Percentiles rank a stretch among this genome's conserved stretches.
Conservation (phyloP, 2,329 filamentous ascomycete genomes). For the Drechslerella dactyloides region DNA sequence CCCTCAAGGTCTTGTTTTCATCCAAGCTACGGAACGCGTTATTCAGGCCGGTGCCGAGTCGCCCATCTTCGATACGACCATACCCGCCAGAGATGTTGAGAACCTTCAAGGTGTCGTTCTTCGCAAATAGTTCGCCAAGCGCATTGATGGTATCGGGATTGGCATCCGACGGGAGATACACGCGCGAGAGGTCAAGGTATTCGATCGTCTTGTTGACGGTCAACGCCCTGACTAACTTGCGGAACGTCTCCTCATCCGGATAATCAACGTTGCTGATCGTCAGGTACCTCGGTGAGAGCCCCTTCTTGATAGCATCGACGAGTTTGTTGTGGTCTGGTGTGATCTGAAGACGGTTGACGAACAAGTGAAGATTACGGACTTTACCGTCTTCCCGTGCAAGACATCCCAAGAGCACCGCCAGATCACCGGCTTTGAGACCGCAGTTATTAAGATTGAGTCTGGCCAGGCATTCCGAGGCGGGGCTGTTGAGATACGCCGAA, state of each 20-base stretch:
- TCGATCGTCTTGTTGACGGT: conserved; percentile 68
- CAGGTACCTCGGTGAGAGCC: conserved; percentile 67
- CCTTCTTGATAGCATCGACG: conserved; percentile 62
- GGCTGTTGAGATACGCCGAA: conserved; percentile 68
- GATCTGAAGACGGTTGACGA: conserved; percentile 58
- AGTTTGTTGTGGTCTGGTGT: conserved; percentile 61
- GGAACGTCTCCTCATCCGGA: conserved; percentile 69
- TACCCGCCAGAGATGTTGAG: conserved; percentile 75
- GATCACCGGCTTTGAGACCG: conserved; percentile 69
- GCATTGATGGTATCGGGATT: conserved; percentile 71
- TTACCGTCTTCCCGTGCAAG: conserved; percentile 64
- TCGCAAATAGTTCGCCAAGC: conserved; percentile 69
- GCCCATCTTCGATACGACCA: conserved; percentile 72
- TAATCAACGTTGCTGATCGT: conserved; percentile 74
- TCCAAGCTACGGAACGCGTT: conserved; percentile 70
- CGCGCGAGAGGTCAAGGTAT: conserved; percentile 72
- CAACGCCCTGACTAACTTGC: conserved; percentile 68
- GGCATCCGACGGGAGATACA: conserved; percentile 72
- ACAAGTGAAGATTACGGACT: conserved; percentile 69
- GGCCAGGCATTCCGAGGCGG: conserved; percentile 67
- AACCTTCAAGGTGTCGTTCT: conserved; percentile 71
- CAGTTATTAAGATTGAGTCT: conserved; percentile 72
- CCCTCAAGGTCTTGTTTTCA: conserved; percentile 67
- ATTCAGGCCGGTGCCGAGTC: conserved; percentile 73
- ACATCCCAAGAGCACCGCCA: conserved; percentile 70